Percentiles rank a stretch among this genome's conserved stretches.
Evolutionary conservation across 768 basidiomycete genomes (phyloP).

Genomic region (Lentinula boryana): DNA sequence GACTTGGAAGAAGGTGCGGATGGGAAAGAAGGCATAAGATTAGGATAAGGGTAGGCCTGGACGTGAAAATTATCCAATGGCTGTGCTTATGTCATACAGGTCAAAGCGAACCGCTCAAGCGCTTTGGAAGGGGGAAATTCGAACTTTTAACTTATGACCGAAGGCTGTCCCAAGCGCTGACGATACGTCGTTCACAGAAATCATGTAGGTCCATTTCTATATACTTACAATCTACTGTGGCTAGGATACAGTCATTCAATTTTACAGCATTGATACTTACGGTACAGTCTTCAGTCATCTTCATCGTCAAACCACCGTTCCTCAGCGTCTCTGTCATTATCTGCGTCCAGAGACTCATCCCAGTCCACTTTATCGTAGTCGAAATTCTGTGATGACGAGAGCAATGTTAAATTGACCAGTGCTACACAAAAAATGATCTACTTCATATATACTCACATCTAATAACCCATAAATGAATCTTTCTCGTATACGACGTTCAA

Average conservation of each 20-base stretch:
- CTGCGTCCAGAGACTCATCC: slow-evolving; percentile 62
- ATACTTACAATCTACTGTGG: too few relatives aligned
- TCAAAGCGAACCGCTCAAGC: too few relatives aligned
- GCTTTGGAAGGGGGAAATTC: too few relatives aligned
- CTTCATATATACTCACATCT: slow-evolving; percentile 42
- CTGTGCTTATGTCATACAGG: neutral
- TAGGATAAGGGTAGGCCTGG: neutral
- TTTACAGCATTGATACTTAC: neutral
- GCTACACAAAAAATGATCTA: neutral
- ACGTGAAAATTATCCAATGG: neutral
- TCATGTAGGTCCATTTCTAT: too few relatives aligned
- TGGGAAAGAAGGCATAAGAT: neutral
- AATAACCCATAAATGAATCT: slow-evolving; percentile 71
- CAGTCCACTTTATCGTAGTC: slow-evolving; percentile 73
- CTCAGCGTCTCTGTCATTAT: slow-evolving; percentile 55
- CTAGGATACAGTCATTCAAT: too few relatives aligned
- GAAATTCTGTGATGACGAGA: slow-evolving; percentile 36
- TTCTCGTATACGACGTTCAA: slow-evolving; percentile 61
- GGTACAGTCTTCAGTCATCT: slow-evolving; percentile 27
- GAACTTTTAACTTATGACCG: neutral
- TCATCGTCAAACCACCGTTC: slow-evolving; percentile 75
- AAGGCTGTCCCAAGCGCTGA: neutral
- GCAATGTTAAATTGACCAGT: neutral
- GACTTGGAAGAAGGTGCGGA: neutral
- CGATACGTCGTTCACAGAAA: too few relatives aligned